Base-by-base conservation (phyloP, 495 filamentous ascomycete species). In the Aspergillus haitiensis region DNA sequence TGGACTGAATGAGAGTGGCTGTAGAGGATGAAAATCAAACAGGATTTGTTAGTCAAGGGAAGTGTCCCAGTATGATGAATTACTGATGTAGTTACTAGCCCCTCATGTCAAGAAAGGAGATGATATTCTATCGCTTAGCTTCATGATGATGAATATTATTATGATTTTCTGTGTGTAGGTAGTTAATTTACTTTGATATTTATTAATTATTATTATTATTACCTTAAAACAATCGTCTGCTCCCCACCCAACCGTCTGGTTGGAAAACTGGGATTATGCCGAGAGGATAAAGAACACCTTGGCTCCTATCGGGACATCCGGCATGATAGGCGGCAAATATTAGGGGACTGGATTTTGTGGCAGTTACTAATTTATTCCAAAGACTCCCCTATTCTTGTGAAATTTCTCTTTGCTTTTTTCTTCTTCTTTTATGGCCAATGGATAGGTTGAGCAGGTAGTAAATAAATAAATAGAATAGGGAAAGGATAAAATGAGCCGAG, bases 241-340 rank as follows among this genome's bases (percentile, higher is more conserved):
- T 15, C 49, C 55, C 45, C 55, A 58, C 55, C 52, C 42, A 50
- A 36, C 56, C 47, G 52, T 48, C 47, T n/a, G 11, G 47, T n/a
- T 36, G 47, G 47, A 52, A 18, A 27, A 15, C 50, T 36, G 32
- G 56, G 56, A 58, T 58, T 52, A 50, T 58, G 48, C 56, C 56
- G 56, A 58, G 21, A 51, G 21, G 40, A 16, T 34, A 50, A 51
- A 47, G 15, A 18, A 47, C 37, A 21, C 44, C 44, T 47, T 21
- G 44, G 44, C 44, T 47, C 44, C 56, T 59, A 42, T 50, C 46
- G 54, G 54, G 33, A 50, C 5, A 40, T 42, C 36, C 35, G 52
- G 52, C 36, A 42, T 54, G 52, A 37, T 47, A 7, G 52, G 52
- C 52, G 36, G 52, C 52, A 54, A 54, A 54, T 47, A 42, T 13